phyloP scores from a whole-genome alignment of 2,329 filamentous ascomycete genomes.

The Ramularia endophylla region DNA sequence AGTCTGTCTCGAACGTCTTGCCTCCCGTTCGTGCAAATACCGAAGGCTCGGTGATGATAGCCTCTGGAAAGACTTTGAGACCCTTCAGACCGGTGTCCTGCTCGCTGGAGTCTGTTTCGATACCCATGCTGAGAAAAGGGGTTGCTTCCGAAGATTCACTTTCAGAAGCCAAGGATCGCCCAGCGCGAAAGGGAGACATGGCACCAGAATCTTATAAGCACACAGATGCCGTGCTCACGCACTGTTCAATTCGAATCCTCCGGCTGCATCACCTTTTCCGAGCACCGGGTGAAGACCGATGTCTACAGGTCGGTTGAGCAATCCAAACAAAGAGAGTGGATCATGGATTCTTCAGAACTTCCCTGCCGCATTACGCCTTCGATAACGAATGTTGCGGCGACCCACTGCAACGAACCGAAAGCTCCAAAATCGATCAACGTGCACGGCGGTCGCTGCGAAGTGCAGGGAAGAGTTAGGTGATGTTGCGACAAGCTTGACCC shows the following conservation, averaged over 20 bases:
- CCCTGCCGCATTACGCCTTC: not conserved
- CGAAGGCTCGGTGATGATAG: conserved; percentile 12
- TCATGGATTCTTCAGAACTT: too few species aligned
- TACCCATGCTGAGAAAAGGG: not conserved
- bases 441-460: not conserved
- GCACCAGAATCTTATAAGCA: not conserved
- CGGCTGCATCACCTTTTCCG: not conserved
- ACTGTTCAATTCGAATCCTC: not conserved
- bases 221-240: not conserved
- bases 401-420: too few species aligned
- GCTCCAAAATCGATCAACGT: not conserved
- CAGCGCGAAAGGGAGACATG: not conserved
- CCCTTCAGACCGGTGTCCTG: conserved; percentile 7
- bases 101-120: not conserved
- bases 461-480: not conserved
- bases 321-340: too few species aligned
- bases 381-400: not conserved
- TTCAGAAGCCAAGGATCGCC: not conserved
- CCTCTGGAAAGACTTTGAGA: conserved; percentile 13
- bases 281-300: too few species aligned
- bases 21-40: conserved; percentile 19
- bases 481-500: not conserved
- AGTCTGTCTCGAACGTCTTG: conserved; percentile 31
- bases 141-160: not conserved
- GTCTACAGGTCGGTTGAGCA: too few species aligned